Base-by-base conservation (phyloP, 352 stramenopile genomes). In the Nothophytophthora sp. region DNA sequence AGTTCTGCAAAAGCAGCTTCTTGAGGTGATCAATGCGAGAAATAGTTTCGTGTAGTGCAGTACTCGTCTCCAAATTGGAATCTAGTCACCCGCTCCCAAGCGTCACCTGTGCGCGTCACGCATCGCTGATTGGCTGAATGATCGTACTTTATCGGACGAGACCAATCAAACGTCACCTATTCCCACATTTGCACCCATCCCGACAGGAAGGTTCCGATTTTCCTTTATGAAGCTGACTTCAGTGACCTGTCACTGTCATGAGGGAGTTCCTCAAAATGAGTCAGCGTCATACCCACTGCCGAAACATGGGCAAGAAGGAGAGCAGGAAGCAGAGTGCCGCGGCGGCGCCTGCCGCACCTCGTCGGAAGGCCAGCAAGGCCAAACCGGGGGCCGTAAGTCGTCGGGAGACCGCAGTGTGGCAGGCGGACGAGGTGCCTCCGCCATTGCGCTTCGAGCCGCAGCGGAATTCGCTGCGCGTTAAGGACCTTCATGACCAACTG, bases 401-500 rank as follows among this genome's bases (percentile, higher is more conserved):
- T 19, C 49, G 55, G 19, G 44, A 65, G 15, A 23, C 56, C 35
- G 43, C 54, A 22, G 50, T 50, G 6, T 63, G 62, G 53, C 48
- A 70, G 22, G 45, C 47, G 13, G 58, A 67, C 33, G 54, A 57
- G 20, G 55, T 73, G 18, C 63, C 78, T 16, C 45, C 69, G 16
- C 46, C 69, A 22, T 56, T 90, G 47, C 73, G 68, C 50, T 75
- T 90, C 27, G 63, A 83, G 40, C 49, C 72, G 35, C 57, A 48
- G 20, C 64, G 63, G 32, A 55, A 58, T 7, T 59, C 63, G 37
- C 64, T 90, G 5, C 44, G 44, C 34, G 50, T 68, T 25, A 55
- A 49, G 29, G 24, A 60, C 25, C 65, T 93, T 29, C 67, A 81
- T 47, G 75, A 76, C 15, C 67, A 83, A 24, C 68, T 90, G 47